Base-by-base conservation (phyloP, 192 early-diverging fungal genomes). In the Coemansia sp. region DNA sequence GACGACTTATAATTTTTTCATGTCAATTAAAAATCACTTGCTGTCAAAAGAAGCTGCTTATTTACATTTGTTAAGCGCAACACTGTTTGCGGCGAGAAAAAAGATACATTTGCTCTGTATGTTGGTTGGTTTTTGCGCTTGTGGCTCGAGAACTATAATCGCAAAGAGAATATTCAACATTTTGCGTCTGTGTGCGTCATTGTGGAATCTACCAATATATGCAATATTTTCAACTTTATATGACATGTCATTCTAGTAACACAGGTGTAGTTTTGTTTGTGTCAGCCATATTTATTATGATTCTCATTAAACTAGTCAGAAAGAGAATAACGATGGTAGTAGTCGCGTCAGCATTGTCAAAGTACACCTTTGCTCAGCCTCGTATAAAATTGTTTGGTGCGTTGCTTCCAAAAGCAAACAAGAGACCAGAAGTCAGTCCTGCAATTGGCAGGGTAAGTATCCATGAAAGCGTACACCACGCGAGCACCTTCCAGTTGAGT, bases 401-500 rank as follows among this genome's bases (percentile, higher is more conserved):
- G 40, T 86, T 68, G 59, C 71, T 70, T 26, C 84, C 81, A 70
- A 93, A 86, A 6, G 89, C 86, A 73, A 90, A 94, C 53, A 93
- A 48, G 32, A 88, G 71, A 48, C 92, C 92, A 40, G 87, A 69
- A 43, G 84, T 53, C 38, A 89, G 66, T 56, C 89, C 92, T 47
- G 90, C 87, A 66, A 85, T 69, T 4, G 91, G 93, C 16, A 93
- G 85, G 0, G 93, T 95, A 12, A 91, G 16, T 32, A 94, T 68
- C 92, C 92, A 95, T 15, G 89, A 88, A 48, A 86, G 77, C 67
- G 89, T 84, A 64, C 85, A 85, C 70, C 85, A 84, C n/a, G 72
- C 76, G 21, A 94, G 61, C 49, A 89, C 79, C 64, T 78, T 87
- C 93, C 93, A 94, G 87, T 93, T 93, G 43, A 93, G 66, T 26